Percentiles rank a stretch among this genome's conserved stretches.
Evolutionary conservation across 139 green algal genomes (phyloP).

Genomic region (Chlorella sorokiniana): DNA sequence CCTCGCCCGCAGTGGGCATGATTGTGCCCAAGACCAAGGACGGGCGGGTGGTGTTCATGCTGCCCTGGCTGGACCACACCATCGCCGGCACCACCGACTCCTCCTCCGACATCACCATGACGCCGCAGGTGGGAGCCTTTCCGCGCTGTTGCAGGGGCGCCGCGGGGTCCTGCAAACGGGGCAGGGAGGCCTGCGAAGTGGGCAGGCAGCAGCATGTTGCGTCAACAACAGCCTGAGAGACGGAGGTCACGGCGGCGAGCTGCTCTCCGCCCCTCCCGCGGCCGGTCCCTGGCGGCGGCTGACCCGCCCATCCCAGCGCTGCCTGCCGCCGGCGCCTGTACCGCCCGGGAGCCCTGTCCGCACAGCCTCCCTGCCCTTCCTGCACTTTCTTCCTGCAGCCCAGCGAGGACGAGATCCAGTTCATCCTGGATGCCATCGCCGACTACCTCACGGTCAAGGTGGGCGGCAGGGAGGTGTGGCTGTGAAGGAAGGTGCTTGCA

Average conservation of each 20-base stretch:
- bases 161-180: too few species aligned
- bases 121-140: constrained; percentile 42
- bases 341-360: not conserved
- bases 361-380: not conserved
- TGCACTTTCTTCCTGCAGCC: constrained; percentile 31
- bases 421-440: constrained; percentile 92
- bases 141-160: not conserved
- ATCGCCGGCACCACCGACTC: constrained; percentile 91
- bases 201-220: too few species aligned
- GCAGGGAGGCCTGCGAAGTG: too few species aligned
- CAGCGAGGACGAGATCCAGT: constrained; percentile 86
- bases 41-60: constrained; percentile 96
- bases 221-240: too few species aligned
- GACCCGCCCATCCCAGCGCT: not conserved
- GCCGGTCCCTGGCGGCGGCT: too few species aligned
- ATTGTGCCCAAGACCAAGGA: constrained; percentile 99
- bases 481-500: too few species aligned
- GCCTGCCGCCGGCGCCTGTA: not conserved
- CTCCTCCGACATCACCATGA: constrained; percentile 63
- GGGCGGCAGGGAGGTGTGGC: too few species aligned
- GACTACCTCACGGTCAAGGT: constrained; percentile 79
- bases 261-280: too few species aligned
- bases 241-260: too few species aligned
- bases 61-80: constrained; percentile 84
- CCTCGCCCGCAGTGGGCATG: constrained; percentile 69